phyloP scores from a whole-genome alignment of 1,284 basidiomycete species.

The Ganoderma leucocontextum region DNA sequence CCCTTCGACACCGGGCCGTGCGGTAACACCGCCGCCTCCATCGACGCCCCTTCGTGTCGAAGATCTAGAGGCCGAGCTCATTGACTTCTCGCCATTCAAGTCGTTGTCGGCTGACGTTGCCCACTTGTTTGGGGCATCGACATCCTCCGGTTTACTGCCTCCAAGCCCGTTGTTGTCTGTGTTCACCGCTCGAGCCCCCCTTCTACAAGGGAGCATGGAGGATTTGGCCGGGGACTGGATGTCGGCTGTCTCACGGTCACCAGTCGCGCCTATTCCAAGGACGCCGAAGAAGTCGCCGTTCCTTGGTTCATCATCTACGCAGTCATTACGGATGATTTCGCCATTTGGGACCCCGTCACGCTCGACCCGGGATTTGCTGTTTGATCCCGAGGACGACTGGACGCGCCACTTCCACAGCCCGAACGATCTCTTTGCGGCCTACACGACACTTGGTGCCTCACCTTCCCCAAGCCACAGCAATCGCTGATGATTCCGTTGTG shows the following conservation, averaged over 20 bases:
- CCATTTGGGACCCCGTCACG: conserved; percentile 29
- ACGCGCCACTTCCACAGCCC: conserved; percentile 28
- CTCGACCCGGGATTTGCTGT: background rate
- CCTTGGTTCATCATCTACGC: background rate
- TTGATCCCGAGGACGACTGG: conserved; percentile 24
- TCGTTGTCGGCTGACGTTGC: conserved; percentile 14
- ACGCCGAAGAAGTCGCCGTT: conserved; percentile 29
- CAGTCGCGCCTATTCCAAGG: conserved; percentile 12
- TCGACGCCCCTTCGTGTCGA: conserved; percentile 18
- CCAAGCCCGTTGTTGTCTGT: conserved; percentile 18
- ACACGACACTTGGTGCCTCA: conserved; percentile 5
- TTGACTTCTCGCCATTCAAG: conserved; percentile 30
- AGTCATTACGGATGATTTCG: conserved; percentile 10
- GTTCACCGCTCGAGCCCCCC: conserved; percentile 24
- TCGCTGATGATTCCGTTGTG: background rate
- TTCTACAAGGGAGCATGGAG: conserved; percentile 21
- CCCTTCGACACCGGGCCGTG: conserved; percentile 19
- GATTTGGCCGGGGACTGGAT: conserved; percentile 23
- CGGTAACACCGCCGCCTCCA: conserved; percentile 14
- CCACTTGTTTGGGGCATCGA: conserved; percentile 6
- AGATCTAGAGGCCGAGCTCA: conserved; percentile 27
- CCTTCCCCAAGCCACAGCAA: background rate
- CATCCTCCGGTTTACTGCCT: background rate
- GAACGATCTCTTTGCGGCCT: conserved; percentile 9
- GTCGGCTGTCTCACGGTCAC: conserved; percentile 9